Base-by-base conservation (phyloP, 768 basidiomycete genomes). In the Suillus americanus region DNA sequence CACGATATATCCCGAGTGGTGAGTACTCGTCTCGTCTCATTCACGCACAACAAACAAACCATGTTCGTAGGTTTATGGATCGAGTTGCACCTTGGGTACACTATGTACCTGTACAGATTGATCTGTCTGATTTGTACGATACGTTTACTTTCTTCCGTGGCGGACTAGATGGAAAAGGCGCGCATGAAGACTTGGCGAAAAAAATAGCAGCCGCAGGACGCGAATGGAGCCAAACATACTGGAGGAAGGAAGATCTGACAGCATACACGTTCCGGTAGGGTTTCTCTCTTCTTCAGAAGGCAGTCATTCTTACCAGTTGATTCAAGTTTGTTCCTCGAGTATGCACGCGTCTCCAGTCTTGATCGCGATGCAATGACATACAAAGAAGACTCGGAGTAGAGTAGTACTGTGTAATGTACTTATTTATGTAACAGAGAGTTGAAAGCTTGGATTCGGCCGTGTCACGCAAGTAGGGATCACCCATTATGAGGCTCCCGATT, bases 1-100 rank as follows among this genome's bases (percentile, higher is more conserved):
- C 41, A 90, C 89, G 0, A 82, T 90, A 66, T 90, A 88, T 70
- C 89, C 89, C 0, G 90, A 91, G 75, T 91, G 90, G 90, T 87
- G 70, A 14, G 77, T 67, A 5, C 5, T 57, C 30, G 16, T 45
- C 59, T 60, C 61, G 28, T 60, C 9, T 37, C 1, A 25, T 25
- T 20, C 7, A 2, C 37, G 41, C 25, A 13, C 40, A 23, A 43
- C 30, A 9, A 23, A 43, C 37, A 9, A 62, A 35, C 62, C 37
- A 51, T 35, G 45, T 14, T n/a, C 10, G 16, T 66, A 86, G 86
- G 86, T 88, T 77, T 65, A 78, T 75, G 16, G 84, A 87, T 63
- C 82, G 86, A 13, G 78, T 87, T 53, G 81, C 78, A 37, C 87
- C 89, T 0, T 91, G 89, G 89, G 79, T 90, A 12, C 90, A 91